These are phyloP conservation scores for Neonothopanus nambi DNA, from an alignment of 1,284 basidiomycete species.

Conservation along the genomic window DNA sequence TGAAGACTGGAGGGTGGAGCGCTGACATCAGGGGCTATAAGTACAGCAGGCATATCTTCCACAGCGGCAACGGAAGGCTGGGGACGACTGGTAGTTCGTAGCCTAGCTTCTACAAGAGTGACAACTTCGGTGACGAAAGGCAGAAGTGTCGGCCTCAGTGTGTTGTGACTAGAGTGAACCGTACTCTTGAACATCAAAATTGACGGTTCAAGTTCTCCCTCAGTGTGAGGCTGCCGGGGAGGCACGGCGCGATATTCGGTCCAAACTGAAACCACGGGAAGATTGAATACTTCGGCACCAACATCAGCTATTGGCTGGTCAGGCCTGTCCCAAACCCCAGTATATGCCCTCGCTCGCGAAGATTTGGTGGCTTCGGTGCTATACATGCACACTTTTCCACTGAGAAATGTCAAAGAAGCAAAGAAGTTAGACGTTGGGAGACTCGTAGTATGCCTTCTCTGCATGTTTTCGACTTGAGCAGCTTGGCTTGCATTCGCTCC, in stretches of 20 bases:
- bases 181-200: conserved; percentile 75
- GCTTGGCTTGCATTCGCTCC: conserved; percentile 23
- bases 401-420: conserved; percentile 76
- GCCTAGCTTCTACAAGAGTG: conserved; percentile 60
- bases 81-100: conserved; percentile 43
- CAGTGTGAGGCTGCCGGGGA: conserved; percentile 35
- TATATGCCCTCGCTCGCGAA: conserved; percentile 37
- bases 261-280: conserved; percentile 85
- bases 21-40: conserved; percentile 5
- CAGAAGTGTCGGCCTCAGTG: conserved; percentile 75
- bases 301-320: conserved; percentile 49
- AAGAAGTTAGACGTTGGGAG: conserved; percentile 59
- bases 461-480: conserved; percentile 12
- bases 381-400: conserved; percentile 75
- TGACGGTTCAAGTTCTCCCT: conserved; percentile 45
- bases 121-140: conserved; percentile 81
- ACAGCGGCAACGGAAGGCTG: conserved; percentile 16
- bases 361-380: conserved; percentile 41
- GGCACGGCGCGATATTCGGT: conserved; percentile 71
- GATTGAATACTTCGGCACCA: conserved; percentile 64
- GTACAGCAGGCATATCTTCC: conserved; percentile 15
- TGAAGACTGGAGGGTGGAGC: conserved; percentile 37
- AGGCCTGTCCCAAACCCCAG: conserved; percentile 40
- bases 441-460: conserved; percentile 11
- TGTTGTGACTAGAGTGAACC: conserved; percentile 85